These are phyloP conservation scores for Insectozyma bohioensis DNA, from an alignment of 1,139 yeast species.

Conservation along the genomic window DNA sequence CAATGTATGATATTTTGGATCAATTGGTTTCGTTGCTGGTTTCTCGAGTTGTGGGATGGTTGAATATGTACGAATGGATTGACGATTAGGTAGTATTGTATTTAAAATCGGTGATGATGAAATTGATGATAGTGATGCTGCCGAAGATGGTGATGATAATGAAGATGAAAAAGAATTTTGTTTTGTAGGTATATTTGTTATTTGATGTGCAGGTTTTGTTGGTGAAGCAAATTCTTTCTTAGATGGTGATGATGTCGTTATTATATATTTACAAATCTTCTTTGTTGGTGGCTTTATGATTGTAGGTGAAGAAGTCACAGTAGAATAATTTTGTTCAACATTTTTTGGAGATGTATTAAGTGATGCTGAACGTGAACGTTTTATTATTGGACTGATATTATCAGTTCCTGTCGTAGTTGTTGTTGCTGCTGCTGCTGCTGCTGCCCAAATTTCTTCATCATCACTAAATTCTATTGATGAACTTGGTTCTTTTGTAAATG, in stretches of 20 bases:
- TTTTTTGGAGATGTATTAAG: background rate
- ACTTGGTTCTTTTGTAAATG: background rate
- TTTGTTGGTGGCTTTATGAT: slow-evolving; percentile 3
- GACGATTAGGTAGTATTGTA: no score
- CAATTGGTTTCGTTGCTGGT: slow-evolving; percentile 1
- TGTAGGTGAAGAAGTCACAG: slow-evolving; percentile 1
- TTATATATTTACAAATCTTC: slow-evolving; percentile 6
- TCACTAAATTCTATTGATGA: slow-evolving; percentile 9
- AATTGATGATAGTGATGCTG: background rate
- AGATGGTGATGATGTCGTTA: slow-evolving; percentile 8
- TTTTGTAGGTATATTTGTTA: background rate
- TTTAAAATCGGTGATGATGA: background rate
- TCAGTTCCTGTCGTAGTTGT: no score
- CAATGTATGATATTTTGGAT: slow-evolving; percentile 12
- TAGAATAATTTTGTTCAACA: background rate
- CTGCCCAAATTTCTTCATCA: slow-evolving; percentile 4
- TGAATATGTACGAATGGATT: slow-evolving; percentile 9
- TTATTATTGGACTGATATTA: no score
- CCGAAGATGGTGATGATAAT: slow-evolving; percentile 1
- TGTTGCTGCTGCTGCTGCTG: background rate
- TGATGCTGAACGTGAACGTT: slow-evolving; percentile 1
- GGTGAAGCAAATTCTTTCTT: slow-evolving; percentile 1
- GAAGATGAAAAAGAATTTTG: no score
- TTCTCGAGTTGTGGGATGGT: slow-evolving; percentile 6
- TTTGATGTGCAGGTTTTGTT: slow-evolving; percentile 2